Conservation (phyloP, 2,329 filamentous ascomycete genomes). For the Pleurostoma richardsiae region DNA sequence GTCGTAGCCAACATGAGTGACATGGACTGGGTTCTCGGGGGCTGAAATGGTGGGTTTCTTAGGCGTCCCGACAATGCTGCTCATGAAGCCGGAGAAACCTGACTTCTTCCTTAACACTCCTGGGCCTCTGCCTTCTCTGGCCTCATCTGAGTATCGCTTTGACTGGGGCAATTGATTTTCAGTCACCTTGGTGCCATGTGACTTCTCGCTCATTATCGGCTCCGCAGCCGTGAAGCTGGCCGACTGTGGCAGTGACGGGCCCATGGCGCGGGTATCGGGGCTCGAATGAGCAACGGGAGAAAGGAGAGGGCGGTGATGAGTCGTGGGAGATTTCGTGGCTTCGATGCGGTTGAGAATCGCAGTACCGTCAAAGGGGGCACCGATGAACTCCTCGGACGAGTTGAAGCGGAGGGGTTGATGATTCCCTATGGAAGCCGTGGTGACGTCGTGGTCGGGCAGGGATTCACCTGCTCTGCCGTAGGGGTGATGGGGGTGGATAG, state of each 20-base stretch:
- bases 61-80: slow-evolving; percentile 75
- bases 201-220: slow-evolving; percentile 42
- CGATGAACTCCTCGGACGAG: slow-evolving; percentile 55
- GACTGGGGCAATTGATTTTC: slow-evolving; percentile 47
- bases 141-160: slow-evolving; percentile 79
- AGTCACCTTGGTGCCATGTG: slow-evolving; percentile 28
- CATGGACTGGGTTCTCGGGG: slow-evolving; percentile 94
- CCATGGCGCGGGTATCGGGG: slow-evolving; percentile 46
- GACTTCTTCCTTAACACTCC: slow-evolving; percentile 73
- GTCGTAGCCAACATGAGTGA: slow-evolving; percentile 97
- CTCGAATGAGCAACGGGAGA: slow-evolving; percentile 38
- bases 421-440: slow-evolving; percentile 20
- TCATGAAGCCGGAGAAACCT: slow-evolving; percentile 83
- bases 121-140: slow-evolving; percentile 54
- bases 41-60: slow-evolving; percentile 94
- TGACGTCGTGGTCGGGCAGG: slow-evolving; percentile 10
- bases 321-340: slow-evolving; percentile 35
- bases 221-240: slow-evolving; percentile 56
- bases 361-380: slow-evolving; percentile 60
- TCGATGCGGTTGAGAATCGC: slow-evolving; percentile 58
- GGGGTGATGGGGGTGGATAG: slow-evolving; percentile 20
- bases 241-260: slow-evolving; percentile 58
- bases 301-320: slow-evolving; percentile 13
- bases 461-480: slow-evolving; percentile 8
- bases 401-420: slow-evolving; percentile 34